A percentile compares a stretch with the other conserved stretches of the same genome.
Conservation (phyloP, 345 rosid genomes). For the Citrus unshiu region DNA sequence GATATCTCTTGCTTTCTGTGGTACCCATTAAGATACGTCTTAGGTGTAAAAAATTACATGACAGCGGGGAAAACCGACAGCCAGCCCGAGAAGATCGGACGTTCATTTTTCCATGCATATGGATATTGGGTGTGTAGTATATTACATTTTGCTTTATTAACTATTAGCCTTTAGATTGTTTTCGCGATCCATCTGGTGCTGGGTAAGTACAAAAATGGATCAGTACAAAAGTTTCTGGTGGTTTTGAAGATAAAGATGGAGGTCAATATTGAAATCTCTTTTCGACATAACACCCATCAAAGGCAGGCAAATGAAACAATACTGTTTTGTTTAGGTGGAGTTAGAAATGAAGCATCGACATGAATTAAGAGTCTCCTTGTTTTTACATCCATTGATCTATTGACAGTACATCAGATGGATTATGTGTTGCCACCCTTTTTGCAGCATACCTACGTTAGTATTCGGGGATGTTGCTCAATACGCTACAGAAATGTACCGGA, state of each 20-base stretch:
- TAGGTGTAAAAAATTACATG: not conserved
- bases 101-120: not conserved
- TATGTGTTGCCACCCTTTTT: not conserved
- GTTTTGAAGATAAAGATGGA: not conserved
- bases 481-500: conserved; percentile 55
- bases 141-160: not conserved
- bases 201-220: too few species aligned
- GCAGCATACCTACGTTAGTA: conserved; percentile 57
- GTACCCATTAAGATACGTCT: not conserved
- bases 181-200: too few species aligned
- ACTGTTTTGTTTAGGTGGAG: not conserved
- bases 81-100: not conserved
- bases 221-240: not conserved
- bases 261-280: not conserved
- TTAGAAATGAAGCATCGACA: not conserved
- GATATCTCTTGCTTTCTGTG: too few species aligned
- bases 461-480: conserved; percentile 40
- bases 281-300: not conserved
- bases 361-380: too few species aligned
- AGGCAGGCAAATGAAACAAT: not conserved
- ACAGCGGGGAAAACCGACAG: not conserved
- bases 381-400: not conserved
- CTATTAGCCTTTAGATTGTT: not conserved
- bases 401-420: not conserved
- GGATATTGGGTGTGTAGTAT: not conserved